phyloP scores from a whole-genome alignment of 2,329 filamentous ascomycete genomes.

The Pseudogymnoascus sp. region DNA sequence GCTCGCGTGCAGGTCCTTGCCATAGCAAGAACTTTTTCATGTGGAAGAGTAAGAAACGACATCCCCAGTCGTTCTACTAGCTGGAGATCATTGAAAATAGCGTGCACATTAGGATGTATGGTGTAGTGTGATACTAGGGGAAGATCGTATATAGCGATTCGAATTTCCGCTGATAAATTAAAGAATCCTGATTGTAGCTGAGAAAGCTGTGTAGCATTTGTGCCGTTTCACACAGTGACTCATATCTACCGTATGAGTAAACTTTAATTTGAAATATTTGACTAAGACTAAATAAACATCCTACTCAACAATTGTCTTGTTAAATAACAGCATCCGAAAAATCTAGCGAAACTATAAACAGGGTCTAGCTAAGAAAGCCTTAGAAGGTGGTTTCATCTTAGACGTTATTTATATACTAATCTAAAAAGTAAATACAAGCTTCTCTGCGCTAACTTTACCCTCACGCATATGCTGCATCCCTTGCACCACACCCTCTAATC shows the following conservation, averaged over 20 bases:
- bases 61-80: background rate
- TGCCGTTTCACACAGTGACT: background rate
- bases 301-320: background rate
- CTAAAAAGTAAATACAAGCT: conserved; percentile 38
- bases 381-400: background rate
- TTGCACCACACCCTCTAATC: conserved; percentile 23
- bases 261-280: background rate
- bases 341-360: background rate
- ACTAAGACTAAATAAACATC: background rate
- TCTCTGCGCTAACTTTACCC: conserved; percentile 33
- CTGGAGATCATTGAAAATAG: background rate
- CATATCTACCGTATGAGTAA: background rate
- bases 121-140: background rate
- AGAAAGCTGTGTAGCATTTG: background rate
- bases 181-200: background rate
- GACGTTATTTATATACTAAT: background rate
- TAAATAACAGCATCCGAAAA: background rate
- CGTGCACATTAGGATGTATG: background rate
- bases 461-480: conserved; percentile 22
- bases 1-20: background rate
- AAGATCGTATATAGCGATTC: background rate
- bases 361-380: background rate
- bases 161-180: background rate
- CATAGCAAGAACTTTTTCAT: background rate
- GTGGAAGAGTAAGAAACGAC: background rate